These are phyloP conservation scores for Diaporthe aspalathi DNA, from an alignment of 2,329 filamentous ascomycete genomes.

Conservation along the genomic window DNA sequence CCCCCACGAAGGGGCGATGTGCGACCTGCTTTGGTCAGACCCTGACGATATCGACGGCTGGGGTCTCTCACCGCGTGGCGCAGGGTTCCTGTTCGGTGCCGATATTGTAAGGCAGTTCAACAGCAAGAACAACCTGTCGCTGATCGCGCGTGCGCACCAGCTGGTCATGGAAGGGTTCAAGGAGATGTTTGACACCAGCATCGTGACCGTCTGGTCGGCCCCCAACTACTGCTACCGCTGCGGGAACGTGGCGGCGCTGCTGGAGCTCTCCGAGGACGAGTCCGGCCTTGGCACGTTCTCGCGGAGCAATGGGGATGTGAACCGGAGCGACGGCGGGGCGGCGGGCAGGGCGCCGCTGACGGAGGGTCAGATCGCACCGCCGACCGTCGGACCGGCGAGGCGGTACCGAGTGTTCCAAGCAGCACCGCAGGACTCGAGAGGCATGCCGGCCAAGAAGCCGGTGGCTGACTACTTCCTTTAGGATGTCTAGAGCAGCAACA, in stretches of 20 bases:
- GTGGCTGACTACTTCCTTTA: slow-evolving; percentile 95
- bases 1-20: slow-evolving; percentile 98
- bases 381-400: slow-evolving; percentile 78
- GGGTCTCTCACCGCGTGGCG: slow-evolving; percentile 92
- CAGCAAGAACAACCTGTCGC: slow-evolving; percentile 88
- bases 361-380: slow-evolving; percentile 55
- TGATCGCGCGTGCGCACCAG: slow-evolving; percentile 95
- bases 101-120: slow-evolving; percentile 98
- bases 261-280: slow-evolving; percentile 91
- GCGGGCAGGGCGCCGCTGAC: slow-evolving; percentile 58
- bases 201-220: slow-evolving; percentile 98
- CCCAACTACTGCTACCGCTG: slow-evolving; percentile 98
- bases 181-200: slow-evolving; percentile 96
- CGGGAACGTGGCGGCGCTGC: slow-evolving; percentile 93
- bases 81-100: slow-evolving; percentile 93
- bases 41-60: slow-evolving; percentile 98
- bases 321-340: slow-evolving; percentile 63
- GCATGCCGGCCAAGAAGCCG: slow-evolving; percentile 99
- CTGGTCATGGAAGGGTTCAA: slow-evolving; percentile 99
- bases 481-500: slow-evolving; percentile 31
- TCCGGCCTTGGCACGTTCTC: slow-evolving; percentile 78
- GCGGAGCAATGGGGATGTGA: slow-evolving; percentile 77
- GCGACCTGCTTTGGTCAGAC: slow-evolving; percentile 97
- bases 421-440: slow-evolving; percentile 92
- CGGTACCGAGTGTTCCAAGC: slow-evolving; percentile 97